Conservation (phyloP, 164 flowering plant species). For the Amborella trichopoda region DNA sequence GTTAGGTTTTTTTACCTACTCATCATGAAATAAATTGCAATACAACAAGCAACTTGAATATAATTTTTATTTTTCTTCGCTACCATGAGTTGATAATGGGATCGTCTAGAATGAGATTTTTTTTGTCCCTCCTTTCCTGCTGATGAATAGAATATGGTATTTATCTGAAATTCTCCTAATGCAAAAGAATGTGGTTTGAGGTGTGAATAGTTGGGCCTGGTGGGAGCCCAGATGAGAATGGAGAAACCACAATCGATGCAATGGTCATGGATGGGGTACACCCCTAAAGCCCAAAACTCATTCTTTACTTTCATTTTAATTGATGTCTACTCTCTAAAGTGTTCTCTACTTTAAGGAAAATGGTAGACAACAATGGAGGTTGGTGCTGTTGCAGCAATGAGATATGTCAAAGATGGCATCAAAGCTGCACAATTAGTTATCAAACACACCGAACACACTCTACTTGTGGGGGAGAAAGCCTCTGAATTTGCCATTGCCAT, state of each 20-base stretch:
- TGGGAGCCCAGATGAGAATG: slow-evolving; percentile 99
- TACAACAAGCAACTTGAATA: too few relatives aligned
- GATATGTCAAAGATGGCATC: slow-evolving; percentile 80
- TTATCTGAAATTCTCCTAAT: too few relatives aligned
- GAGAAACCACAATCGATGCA: slow-evolving; percentile 94
- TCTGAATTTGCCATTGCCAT: slow-evolving; percentile 83
- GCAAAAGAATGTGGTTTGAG: slow-evolving; percentile 2
- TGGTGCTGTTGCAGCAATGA: slow-evolving; percentile 98
- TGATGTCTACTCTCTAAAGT: slow-evolving; percentile 6
- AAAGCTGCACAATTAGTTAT: slow-evolving; percentile 85
- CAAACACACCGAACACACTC: slow-evolving; percentile 73
- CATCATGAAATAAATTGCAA: too few relatives aligned
- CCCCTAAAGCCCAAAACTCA: too few relatives aligned
- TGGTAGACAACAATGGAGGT: slow-evolving; percentile 91
- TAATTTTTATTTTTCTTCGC: too few relatives aligned
- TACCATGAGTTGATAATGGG: too few relatives aligned
- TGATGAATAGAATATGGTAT: too few relatives aligned
- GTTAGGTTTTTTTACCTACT: too few relatives aligned
- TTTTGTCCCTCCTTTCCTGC: too few relatives aligned
- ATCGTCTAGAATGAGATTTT: too few relatives aligned
- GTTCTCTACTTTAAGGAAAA: slow-evolving; percentile 32
- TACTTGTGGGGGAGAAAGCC: slow-evolving; percentile 89
- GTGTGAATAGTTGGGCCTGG: slow-evolving; percentile 84
- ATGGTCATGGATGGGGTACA: slow-evolving; percentile 93
- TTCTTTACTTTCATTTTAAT: slow-evolving; percentile 5